Percentiles rank a stretch among this genome's conserved stretches.
phyloP scores from a whole-genome alignment of 2,329 filamentous ascomycete species.

The Alternaria gaisen region DNA sequence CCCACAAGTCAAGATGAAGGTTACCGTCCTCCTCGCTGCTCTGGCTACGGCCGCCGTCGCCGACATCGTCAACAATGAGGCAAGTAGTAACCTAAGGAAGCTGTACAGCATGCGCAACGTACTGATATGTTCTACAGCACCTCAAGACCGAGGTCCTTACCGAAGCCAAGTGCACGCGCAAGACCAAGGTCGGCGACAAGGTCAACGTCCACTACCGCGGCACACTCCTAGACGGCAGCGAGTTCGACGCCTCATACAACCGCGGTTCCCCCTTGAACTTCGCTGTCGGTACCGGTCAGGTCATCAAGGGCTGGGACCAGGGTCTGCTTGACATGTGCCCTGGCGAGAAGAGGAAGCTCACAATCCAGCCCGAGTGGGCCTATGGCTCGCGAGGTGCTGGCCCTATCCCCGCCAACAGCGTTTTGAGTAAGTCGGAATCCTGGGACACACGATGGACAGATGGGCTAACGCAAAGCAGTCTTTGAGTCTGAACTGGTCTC shows the following conservation, averaged over 20 bases:
- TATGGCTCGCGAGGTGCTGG: slow-evolving; percentile 83
- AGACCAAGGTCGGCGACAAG: slow-evolving; percentile 73
- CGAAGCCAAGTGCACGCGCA: slow-evolving; percentile 79
- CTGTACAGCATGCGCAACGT: not conserved
- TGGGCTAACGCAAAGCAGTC: slow-evolving; percentile 60
- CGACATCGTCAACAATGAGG: slow-evolving; percentile 46
- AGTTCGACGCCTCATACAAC: slow-evolving; percentile 70
- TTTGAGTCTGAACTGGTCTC: slow-evolving; percentile 91
- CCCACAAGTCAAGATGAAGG: slow-evolving; percentile 51
- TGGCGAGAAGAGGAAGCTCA: slow-evolving; percentile 91
- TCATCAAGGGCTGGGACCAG: slow-evolving; percentile 97
- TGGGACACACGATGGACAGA: not conserved
- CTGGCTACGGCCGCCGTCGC: slow-evolving; percentile 59
- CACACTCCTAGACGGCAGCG: slow-evolving; percentile 74
- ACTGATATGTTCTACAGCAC: slow-evolving; percentile 54
- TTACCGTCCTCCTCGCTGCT: slow-evolving; percentile 57
- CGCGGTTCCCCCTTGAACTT: slow-evolving; percentile 81
- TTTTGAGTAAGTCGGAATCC: slow-evolving; percentile 67
- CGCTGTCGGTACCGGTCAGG: slow-evolving; percentile 80
- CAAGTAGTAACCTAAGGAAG: slow-evolving; percentile 5
- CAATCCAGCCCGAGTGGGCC: slow-evolving; percentile 85
- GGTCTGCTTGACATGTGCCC: slow-evolving; percentile 95
- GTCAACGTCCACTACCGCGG: slow-evolving; percentile 87
- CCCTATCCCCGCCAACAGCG: slow-evolving; percentile 85
- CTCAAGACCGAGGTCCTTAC: slow-evolving; percentile 81